phyloP scores from a whole-genome alignment of 306 rosid species.

The Acmispon strigosus region DNA sequence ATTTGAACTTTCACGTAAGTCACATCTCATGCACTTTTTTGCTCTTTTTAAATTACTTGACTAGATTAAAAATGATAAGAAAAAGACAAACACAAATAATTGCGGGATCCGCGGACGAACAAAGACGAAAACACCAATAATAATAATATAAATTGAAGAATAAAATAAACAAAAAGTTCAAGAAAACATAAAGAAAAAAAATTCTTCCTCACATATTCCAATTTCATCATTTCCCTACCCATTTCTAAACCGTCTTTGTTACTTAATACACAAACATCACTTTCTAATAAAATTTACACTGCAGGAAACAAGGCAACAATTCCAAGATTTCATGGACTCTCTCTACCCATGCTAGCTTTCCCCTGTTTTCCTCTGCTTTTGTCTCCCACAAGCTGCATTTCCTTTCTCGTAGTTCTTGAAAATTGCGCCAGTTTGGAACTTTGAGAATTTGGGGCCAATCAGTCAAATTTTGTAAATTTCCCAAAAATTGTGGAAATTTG shows the following conservation, averaged over 20 bases:
- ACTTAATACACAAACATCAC: slow-evolving; percentile 10
- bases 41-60: background rate
- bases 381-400: slow-evolving; percentile 29
- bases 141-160: slow-evolving; percentile 10
- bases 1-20: too few species aligned
- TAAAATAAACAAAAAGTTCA: slow-evolving; percentile 15
- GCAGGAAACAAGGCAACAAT: slow-evolving; percentile 11
- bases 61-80: background rate
- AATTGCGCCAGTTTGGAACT: slow-evolving; percentile 29
- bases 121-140: slow-evolving; percentile 30
- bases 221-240: slow-evolving; percentile 18
- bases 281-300: slow-evolving; percentile 29
- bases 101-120: slow-evolving; percentile 36
- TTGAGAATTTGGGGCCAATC: slow-evolving; percentile 19
- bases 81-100: slow-evolving; percentile 40
- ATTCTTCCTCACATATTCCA: slow-evolving; percentile 20
- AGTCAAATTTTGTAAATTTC: slow-evolving; percentile 32
- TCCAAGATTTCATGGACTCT: slow-evolving; percentile 31
- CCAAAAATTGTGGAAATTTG: slow-evolving; percentile 31
- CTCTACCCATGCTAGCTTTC: background rate
- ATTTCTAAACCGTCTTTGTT: slow-evolving; percentile 11
- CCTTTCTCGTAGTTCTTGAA: slow-evolving; percentile 21
- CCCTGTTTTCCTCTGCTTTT: slow-evolving; percentile 42
- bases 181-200: background rate
- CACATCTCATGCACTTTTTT: too few species aligned